phyloP scores from a whole-genome alignment of 2,329 filamentous ascomycete species.

The Aspergillus spinulosporus region DNA sequence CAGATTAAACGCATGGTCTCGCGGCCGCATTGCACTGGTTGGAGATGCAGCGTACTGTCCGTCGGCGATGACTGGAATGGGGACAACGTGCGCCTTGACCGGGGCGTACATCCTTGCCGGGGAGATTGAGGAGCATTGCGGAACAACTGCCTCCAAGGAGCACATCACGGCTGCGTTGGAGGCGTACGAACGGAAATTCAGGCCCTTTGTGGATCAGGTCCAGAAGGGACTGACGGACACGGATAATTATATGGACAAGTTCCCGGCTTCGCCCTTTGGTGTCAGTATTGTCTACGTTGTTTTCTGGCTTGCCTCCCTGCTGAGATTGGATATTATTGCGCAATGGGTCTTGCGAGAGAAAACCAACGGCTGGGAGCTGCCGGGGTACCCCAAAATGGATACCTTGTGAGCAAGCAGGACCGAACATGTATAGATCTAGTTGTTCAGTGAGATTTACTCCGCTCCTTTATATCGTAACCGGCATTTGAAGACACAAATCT shows the following conservation, averaged over 20 bases:
- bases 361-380: constrained; percentile 39
- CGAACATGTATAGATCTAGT: too few relatives aligned
- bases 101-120: constrained; percentile 59
- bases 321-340: constrained; percentile 39
- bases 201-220: constrained; percentile 47
- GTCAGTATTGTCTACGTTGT: constrained; percentile 36
- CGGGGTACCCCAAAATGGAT: constrained; percentile 31
- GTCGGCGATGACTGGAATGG: constrained; percentile 36
- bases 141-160: neutral
- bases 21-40: constrained; percentile 45
- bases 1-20: constrained; percentile 46
- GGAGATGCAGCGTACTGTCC: constrained; percentile 43
- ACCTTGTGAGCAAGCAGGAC: too few relatives aligned
- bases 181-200: constrained; percentile 47
- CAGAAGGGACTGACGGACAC: constrained; percentile 31
- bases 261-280: constrained; percentile 34
- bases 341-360: constrained; percentile 35
- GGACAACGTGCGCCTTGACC: constrained; percentile 35
- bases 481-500: neutral
- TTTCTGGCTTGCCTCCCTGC: constrained; percentile 31
- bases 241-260: constrained; percentile 10
- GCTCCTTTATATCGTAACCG: too few relatives aligned
- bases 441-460: too few relatives aligned
- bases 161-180: constrained; percentile 28
- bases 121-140: constrained; percentile 35